Percentiles rank a stretch among this genome's conserved stretches.
Conservation (phyloP, 345 rosid species). For the Pistacia vera region DNA sequence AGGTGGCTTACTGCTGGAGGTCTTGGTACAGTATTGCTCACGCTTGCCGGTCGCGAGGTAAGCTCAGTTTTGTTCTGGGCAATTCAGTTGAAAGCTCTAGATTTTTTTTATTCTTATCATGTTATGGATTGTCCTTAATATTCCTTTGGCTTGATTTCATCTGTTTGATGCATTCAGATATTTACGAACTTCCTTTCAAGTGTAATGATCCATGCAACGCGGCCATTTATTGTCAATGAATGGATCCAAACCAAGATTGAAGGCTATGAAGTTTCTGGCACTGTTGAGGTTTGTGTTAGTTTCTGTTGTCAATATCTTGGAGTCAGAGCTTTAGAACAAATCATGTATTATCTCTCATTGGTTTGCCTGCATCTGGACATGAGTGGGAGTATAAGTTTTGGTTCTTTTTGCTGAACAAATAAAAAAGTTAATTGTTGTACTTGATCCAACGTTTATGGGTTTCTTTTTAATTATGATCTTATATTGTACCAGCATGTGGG, state of each 20-base stretch:
- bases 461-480: slow-evolving; percentile 5
- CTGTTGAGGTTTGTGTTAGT: slow-evolving; percentile 80
- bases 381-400: slow-evolving; percentile 10
- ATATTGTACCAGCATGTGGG: slow-evolving; percentile 71
- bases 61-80: slow-evolving; percentile 12
- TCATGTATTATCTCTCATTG: not conserved
- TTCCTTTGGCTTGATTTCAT: slow-evolving; percentile 13
- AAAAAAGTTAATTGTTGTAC: not conserved
- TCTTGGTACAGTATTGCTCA: slow-evolving; percentile 93
- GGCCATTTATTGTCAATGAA: slow-evolving; percentile 84
- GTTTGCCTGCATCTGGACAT: slow-evolving; percentile 3
- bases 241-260: slow-evolving; percentile 96
- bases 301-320: slow-evolving; percentile 13
- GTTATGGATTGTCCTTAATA: not conserved
- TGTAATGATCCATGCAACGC: slow-evolving; percentile 88
- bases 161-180: slow-evolving; percentile 58
- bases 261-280: slow-evolving; percentile 98
- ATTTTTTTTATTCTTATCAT: slow-evolving; percentile 3
- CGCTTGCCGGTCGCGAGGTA: slow-evolving; percentile 99
- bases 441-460: not conserved
- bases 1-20: slow-evolving; percentile 98
- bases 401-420: not conserved
- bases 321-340: not conserved
- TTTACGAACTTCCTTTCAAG: slow-evolving; percentile 95
- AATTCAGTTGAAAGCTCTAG: slow-evolving; percentile 2